Percentiles rank a stretch among this genome's conserved stretches.
Evolutionary conservation across 106 monocot genomes (phyloP).

Genomic region (Ottelia alismoides): DNA sequence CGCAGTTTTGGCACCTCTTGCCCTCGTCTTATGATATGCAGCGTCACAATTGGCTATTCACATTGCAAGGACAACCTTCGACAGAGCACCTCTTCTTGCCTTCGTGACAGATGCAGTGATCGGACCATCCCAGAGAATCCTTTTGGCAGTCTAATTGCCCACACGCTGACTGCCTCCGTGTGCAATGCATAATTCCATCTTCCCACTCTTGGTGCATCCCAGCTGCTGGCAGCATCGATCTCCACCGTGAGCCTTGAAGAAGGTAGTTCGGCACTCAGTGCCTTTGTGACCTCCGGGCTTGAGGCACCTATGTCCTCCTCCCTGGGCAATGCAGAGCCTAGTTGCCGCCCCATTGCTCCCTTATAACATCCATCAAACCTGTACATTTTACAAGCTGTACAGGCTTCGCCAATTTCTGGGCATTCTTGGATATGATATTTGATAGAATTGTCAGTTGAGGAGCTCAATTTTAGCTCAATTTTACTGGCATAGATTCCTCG

Average conservation of each 20-base stretch:
- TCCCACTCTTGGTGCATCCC: constrained; percentile 75
- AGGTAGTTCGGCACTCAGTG: constrained; percentile 58
- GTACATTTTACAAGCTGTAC: constrained; percentile 32
- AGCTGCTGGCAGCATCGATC: constrained; percentile 52
- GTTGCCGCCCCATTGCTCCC: constrained; percentile 60
- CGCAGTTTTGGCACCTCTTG: constrained; percentile 38
- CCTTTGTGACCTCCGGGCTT: constrained; percentile 79
- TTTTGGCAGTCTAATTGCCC: constrained; percentile 32
- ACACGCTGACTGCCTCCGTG: constrained; percentile 73
- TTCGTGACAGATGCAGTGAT: constrained; percentile 67
- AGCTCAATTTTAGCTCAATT: too few species aligned
- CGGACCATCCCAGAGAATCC: constrained; percentile 54
- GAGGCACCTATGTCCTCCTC: constrained; percentile 74
- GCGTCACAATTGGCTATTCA: constrained; percentile 55
- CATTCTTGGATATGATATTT: too few species aligned
- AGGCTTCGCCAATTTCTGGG: too few species aligned
- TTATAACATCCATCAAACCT: constrained; percentile 51
- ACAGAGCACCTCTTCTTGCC: constrained; percentile 58
- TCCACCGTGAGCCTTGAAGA: constrained; percentile 70
- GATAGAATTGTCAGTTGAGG: too few species aligned
- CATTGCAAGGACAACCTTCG: constrained; percentile 47
- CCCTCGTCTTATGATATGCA: constrained; percentile 88
- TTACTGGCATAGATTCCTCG: too few species aligned
- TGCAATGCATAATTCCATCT: constrained; percentile 68
- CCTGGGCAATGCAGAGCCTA: constrained; percentile 76